Conservation (phyloP, 306 rosid species). For the Vachellia collinsii region DNA sequence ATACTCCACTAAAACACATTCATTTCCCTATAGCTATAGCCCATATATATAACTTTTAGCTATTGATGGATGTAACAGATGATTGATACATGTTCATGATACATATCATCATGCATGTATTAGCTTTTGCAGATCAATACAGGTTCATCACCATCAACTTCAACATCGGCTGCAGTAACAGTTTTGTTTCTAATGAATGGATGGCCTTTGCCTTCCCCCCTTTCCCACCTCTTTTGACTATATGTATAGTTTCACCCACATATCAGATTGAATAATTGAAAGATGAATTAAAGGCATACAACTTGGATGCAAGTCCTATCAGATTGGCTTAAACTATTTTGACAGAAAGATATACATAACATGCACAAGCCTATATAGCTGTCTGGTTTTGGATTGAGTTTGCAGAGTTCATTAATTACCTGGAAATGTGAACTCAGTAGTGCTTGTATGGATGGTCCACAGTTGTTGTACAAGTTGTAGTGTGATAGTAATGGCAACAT, state of each 20-base stretch:
- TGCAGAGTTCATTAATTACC: not conserved
- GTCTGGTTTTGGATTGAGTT: constrained; percentile 36
- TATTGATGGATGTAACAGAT: not conserved
- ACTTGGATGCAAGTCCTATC: too few species aligned
- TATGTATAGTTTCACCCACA: too few species aligned
- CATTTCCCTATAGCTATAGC: not conserved
- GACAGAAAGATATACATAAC: too few species aligned
- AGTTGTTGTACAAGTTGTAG: not conserved
- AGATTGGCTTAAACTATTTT: too few species aligned
- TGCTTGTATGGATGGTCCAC: not conserved
- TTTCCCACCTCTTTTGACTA: not conserved
- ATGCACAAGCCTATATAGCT: constrained; percentile 6
- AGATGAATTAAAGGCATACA: too few species aligned
- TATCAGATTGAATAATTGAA: too few species aligned
- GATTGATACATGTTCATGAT: not conserved
- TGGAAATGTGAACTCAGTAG: not conserved
- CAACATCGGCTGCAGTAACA: not conserved
- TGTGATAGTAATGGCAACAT: constrained; percentile 17
- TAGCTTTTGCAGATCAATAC: not conserved
- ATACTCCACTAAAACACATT: not conserved
- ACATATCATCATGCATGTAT: not conserved
- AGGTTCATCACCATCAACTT: too few species aligned
- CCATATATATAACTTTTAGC: not conserved
- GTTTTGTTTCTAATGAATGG: not conserved
- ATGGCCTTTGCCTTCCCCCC: not conserved